These are phyloP conservation scores for Ophiocordyceps camponoti-rufipedis DNA, from an alignment of 2,329 filamentous ascomycete genomes.

Conservation along the genomic window DNA sequence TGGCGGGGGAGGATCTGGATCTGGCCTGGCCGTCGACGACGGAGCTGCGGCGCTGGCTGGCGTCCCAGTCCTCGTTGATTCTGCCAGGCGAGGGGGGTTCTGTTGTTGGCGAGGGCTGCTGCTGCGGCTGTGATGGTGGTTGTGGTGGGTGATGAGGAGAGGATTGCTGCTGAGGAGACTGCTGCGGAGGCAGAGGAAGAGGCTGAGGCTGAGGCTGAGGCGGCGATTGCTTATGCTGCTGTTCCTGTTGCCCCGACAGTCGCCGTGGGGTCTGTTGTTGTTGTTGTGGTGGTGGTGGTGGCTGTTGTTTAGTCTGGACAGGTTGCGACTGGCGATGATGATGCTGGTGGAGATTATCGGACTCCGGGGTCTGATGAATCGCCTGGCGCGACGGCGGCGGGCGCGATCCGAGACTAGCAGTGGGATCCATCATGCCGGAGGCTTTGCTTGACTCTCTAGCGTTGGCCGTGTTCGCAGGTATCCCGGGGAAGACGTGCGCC, in stretches of 20 bases:
- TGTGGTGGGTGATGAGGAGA: not conserved
- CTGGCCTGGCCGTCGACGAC: constrained; percentile 30
- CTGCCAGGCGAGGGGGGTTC: constrained; percentile 4
- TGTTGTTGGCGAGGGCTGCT: not conserved
- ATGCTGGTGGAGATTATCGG: not conserved
- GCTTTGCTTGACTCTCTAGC: not conserved
- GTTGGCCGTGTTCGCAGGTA: not conserved
- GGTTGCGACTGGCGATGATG: not conserved
- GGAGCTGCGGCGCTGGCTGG: constrained; percentile 46
- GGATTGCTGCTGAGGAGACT: not conserved
- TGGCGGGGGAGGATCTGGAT: constrained; percentile 10
- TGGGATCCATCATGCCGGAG: not conserved
- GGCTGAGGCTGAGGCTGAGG: not conserved
- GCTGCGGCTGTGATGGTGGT: not conserved
- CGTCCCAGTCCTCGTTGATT: constrained; percentile 57
- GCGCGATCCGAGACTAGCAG: not conserved
- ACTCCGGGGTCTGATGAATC: not conserved
- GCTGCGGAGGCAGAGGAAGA: not conserved
- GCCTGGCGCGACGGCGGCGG: not conserved
- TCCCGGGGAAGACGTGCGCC: not conserved
- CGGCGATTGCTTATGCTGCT: not conserved
- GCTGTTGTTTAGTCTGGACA: not conserved
- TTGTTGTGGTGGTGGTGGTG: not conserved
- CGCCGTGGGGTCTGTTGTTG: not conserved
- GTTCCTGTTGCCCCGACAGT: not conserved